These are phyloP conservation scores for Neoboletus subvelutipes DNA, from an alignment of 768 basidiomycete genomes.

Conservation along the genomic window DNA sequence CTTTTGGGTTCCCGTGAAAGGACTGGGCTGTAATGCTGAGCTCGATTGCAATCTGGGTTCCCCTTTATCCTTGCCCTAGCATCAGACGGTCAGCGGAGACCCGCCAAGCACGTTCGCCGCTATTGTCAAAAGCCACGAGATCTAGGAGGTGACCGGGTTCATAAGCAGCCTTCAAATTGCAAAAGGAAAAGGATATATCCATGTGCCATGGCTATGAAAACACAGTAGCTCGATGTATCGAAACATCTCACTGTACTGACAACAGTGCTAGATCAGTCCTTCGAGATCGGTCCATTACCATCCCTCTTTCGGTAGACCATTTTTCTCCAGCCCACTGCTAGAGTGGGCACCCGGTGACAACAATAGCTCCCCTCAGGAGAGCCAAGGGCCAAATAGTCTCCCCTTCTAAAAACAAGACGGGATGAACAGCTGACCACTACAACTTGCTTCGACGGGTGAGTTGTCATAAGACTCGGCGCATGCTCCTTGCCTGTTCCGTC, in stretches of 20 bases:
- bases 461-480: conserved; percentile 19
- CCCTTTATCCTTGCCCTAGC: conserved; percentile 16
- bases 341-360: conserved; percentile 30
- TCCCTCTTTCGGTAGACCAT: conserved; percentile 20
- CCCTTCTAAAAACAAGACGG: conserved; percentile 13
- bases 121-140: not conserved
- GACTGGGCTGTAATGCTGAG: not conserved
- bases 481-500: conserved; percentile 28
- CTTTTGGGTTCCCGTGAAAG: conserved; percentile 2
- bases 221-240: conserved; percentile 18
- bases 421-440: conserved; percentile 10
- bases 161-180: conserved; percentile 10
- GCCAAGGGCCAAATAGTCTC: conserved; percentile 11
- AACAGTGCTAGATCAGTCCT: conserved; percentile 29
- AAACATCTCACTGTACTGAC: conserved; percentile 20
- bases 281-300: conserved; percentile 28
- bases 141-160: not conserved
- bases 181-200: conserved; percentile 11
- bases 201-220: conserved; percentile 26
- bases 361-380: conserved; percentile 26
- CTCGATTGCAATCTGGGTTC: conserved; percentile 21
- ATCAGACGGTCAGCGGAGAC: conserved; percentile 7
- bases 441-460: conserved; percentile 19
- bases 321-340: conserved; percentile 34
- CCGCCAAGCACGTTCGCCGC: conserved; percentile 7